phyloP scores from a whole-genome alignment of 768 basidiomycete genomes.

The Amanita rimosa region DNA sequence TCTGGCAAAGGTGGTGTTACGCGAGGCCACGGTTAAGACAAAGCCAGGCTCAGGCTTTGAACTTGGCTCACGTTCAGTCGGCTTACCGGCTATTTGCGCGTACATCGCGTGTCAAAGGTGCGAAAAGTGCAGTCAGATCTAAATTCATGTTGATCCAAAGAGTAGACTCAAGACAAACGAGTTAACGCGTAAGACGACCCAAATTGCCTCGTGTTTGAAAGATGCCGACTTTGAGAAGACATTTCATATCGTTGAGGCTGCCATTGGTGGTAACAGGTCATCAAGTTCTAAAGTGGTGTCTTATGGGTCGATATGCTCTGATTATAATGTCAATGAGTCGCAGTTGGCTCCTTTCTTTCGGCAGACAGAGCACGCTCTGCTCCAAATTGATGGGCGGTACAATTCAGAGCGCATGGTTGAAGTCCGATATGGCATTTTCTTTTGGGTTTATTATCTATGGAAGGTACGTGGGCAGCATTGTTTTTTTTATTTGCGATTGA shows the following conservation, averaged over 20 bases:
- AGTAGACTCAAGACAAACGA: constrained; percentile 22
- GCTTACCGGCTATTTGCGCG: constrained; percentile 37
- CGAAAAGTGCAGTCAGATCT: constrained; percentile 4
- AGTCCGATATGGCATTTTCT: constrained; percentile 30
- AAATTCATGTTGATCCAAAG: neutral
- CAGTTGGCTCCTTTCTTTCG: constrained; percentile 16
- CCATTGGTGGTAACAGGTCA: constrained; percentile 11
- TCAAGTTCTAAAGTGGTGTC: constrained; percentile 7
- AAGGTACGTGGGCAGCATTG: constrained; percentile 23
- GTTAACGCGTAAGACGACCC: constrained; percentile 18
- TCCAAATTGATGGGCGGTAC: constrained; percentile 14
- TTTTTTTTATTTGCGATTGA: constrained; percentile 12
- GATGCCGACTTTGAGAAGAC: constrained; percentile 19
- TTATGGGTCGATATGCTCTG: constrained; percentile 20
- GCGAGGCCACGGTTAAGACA: constrained; percentile 26
- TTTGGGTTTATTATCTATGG: constrained; percentile 30
- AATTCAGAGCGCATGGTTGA: constrained; percentile 12
- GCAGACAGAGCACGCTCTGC: constrained; percentile 23
- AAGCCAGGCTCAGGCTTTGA: constrained; percentile 35
- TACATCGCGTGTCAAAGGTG: constrained; percentile 36
- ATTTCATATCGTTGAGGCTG: constrained; percentile 12
- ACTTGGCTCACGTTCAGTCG: too few species aligned
- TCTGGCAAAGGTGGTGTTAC: constrained; percentile 21
- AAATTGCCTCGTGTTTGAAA: constrained; percentile 22
- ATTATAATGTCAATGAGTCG: constrained; percentile 8